A percentile compares a stretch with the other conserved stretches of the same genome.
Evolutionary conservation across 2,329 filamentous ascomycete species (phyloP).

Genomic region (Cladosporium sp.): DNA sequence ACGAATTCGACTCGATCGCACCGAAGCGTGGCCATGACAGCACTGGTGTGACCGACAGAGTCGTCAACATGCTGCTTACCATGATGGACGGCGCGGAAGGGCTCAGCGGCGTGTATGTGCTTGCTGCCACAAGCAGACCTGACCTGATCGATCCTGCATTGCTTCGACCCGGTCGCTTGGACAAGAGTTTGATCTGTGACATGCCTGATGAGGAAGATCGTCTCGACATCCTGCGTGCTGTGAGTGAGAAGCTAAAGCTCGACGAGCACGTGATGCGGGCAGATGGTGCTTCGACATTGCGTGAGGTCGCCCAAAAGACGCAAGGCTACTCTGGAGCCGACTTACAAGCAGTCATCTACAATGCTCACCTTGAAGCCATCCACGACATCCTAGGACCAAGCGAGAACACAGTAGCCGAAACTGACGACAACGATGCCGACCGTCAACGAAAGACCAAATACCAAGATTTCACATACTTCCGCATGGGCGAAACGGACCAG

Average conservation of each 20-base stretch:
- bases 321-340: conserved; percentile 94
- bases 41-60: conserved; percentile 96
- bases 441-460: conserved; percentile 21
- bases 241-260: conserved; percentile 79
- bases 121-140: conserved; percentile 89
- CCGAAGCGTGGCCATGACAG: conserved; percentile 96
- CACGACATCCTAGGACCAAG: conserved; percentile 74
- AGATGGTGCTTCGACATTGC: conserved; percentile 19
- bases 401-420: conserved; percentile 34
- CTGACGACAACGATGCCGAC: conserved; percentile 36
- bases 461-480: conserved; percentile 76
- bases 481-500: conserved; percentile 64
- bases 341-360: conserved; percentile 90
- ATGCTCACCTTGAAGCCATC: conserved; percentile 94
- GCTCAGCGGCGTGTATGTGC: conserved; percentile 88
- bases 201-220: conserved; percentile 79
- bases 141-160: conserved; percentile 95
- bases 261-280: conserved; percentile 61
- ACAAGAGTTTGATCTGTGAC: conserved; percentile 90
- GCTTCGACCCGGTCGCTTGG: conserved; percentile 83
- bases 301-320: conserved; percentile 67
- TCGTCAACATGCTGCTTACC: conserved; percentile 96
- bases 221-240: conserved; percentile 80
- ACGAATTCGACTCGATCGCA: conserved; percentile 97
- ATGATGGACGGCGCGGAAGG: conserved; percentile 99